Conservation (phyloP, 1,139 yeast species). For the Magnusiomyces paraingens region DNA sequence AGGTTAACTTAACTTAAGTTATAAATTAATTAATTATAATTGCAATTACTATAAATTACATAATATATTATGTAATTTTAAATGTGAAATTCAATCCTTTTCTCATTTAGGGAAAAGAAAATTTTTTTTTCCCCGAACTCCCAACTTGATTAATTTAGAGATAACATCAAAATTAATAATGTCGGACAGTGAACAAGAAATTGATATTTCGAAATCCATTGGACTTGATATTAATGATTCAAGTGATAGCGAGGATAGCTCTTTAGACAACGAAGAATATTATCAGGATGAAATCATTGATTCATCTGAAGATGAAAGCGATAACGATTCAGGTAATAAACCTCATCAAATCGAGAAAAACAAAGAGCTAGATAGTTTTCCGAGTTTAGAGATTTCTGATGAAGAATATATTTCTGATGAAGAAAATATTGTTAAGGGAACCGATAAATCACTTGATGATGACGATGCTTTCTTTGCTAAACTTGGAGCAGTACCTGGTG, state of each 20-base stretch:
- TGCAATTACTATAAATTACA: no score
- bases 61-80: neutral
- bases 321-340: neutral
- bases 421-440: neutral
- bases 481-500: slow-evolving; percentile 42
- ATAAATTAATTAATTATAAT: no score
- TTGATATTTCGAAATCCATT: slow-evolving; percentile 8
- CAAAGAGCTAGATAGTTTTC: slow-evolving; percentile 29
- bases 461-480: slow-evolving; percentile 72
- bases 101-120: no score
- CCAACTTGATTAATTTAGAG: neutral
- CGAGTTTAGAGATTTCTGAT: slow-evolving; percentile 1
- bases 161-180: neutral
- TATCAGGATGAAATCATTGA: slow-evolving; percentile 8
- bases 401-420: neutral
- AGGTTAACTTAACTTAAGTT: no score
- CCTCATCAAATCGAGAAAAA: neutral
- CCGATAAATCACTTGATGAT: slow-evolving; percentile 31
- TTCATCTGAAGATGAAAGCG: slow-evolving; percentile 3
- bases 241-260: slow-evolving; percentile 2
- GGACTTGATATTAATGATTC: slow-evolving; percentile 5
- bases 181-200: slow-evolving; percentile 8
- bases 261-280: neutral
- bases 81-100: neutral
- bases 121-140: neutral